Evolutionary conservation across 2,329 filamentous ascomycete genomes (phyloP), one percentile per base, ranked within the genome.

Genomic region (Botrytis porri): DNA sequence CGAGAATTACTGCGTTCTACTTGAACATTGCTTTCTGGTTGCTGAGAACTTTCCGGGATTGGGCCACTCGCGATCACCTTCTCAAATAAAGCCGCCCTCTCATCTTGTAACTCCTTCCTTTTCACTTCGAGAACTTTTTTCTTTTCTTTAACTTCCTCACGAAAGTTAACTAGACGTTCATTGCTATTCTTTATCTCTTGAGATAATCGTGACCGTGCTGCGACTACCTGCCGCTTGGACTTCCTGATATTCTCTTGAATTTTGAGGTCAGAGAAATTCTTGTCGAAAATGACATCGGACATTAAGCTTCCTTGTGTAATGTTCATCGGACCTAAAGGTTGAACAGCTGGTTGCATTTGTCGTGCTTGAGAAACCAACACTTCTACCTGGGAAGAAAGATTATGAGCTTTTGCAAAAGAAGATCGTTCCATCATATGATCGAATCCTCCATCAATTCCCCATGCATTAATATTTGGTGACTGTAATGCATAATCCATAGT

Each of bases 241-340:
- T 81, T 77, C 76, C 86, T 84, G 73, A 89, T 85, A 78, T 86
- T 84, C 14, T 86, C 82, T 74, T 86, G 86, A 79, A 88, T 87
- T 3, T 82, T 82, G 80, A 85, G 83, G 69, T 88, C 86, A 18
- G 82, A 83, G 75, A 86, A 85, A 72, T 86, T 83, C 66, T 87
- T 88, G 75, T 88, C 85, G 75, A 88, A 87, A 41, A 88, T 81
- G 1, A 88, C 81, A 74, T 88, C 86, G 25, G 81, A 81, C 78
- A 87, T 82, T 12, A 87, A 80, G 71, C 79, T 82, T 0, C 85
- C 84, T 48, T 84, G 81, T 1, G 84, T 83, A 66, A 88, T 84
- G 32, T 79, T 79, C 32, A 86, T 81, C 0, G 77, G 73, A 0
- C 79, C 78, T 66, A 88, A 78, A 4, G 78, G 76, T 4, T 78